A percentile compares a stretch with the other conserved stretches of the same genome.
These are phyloP conservation scores for Xylariomycetidae sp. DNA, from an alignment of 2,329 filamentous ascomycete species.

Conservation along the genomic window DNA sequence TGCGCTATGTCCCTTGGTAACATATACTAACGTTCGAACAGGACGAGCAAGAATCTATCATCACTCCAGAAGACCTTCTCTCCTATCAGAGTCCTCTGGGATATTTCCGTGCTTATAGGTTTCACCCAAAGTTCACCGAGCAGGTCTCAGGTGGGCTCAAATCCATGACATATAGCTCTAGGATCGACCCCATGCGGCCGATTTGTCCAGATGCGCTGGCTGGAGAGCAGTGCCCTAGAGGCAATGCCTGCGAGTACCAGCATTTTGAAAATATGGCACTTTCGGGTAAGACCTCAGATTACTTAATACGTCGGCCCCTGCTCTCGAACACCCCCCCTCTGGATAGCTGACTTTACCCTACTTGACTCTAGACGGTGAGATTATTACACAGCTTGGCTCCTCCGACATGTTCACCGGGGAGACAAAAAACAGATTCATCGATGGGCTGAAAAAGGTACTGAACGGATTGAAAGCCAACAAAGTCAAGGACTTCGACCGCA, in stretches of 20 bases:
- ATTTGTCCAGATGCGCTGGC: constrained; percentile 74
- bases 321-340: constrained; percentile 31
- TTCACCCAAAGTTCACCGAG: constrained; percentile 71
- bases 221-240: constrained; percentile 65
- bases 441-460: constrained; percentile 58
- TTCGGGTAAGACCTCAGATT: constrained; percentile 60
- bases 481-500: constrained; percentile 61
- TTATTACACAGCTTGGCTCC: constrained; percentile 67
- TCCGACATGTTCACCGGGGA: constrained; percentile 59
- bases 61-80: constrained; percentile 31
- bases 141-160: constrained; percentile 71
- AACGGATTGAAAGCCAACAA: constrained; percentile 54
- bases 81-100: constrained; percentile 82
- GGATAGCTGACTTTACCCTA: constrained; percentile 43
- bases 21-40: constrained; percentile 24
- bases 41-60: constrained; percentile 14
- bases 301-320: constrained; percentile 52
- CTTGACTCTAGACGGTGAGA: constrained; percentile 59
- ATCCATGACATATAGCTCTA: constrained; percentile 90
- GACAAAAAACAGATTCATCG: constrained; percentile 57
- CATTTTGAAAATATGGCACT: constrained; percentile 73
- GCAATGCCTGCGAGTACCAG: constrained; percentile 67
- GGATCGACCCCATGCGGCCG: constrained; percentile 69
- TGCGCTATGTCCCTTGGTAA: constrained; percentile 21
- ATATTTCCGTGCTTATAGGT: constrained; percentile 83